Percentiles rank a stretch among this genome's conserved stretches.
Conservation (phyloP, 208 protist species). For the Leishmania turanica region DNA sequence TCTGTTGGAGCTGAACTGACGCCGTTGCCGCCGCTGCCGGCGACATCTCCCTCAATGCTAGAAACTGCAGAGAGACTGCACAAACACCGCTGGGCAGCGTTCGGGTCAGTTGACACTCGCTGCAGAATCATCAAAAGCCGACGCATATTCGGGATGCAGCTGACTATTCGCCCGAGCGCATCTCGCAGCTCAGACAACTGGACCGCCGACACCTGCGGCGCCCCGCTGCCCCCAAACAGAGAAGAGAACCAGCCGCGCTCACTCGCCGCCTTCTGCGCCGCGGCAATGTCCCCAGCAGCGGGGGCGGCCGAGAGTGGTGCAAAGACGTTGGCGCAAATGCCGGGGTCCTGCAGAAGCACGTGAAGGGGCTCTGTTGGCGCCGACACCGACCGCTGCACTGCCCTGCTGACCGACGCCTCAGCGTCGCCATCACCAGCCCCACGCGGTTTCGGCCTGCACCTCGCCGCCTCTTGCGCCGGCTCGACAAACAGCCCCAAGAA, state of each 20-base stretch:
- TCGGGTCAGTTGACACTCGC: constrained; percentile 11
- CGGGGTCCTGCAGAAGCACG: constrained; percentile 39
- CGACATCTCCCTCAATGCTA: constrained; percentile 13
- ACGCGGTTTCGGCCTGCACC: background rate
- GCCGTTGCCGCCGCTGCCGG: background rate
- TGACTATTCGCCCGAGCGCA: constrained; percentile 38
- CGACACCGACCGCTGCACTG: background rate
- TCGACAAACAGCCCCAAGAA: constrained; percentile 42
- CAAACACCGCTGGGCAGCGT: constrained; percentile 15
- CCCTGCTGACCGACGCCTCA: background rate
- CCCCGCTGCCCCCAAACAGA: constrained; percentile 35
- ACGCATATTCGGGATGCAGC: constrained; percentile 42
- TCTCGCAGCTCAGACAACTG: constrained; percentile 29
- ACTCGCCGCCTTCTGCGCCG: constrained; percentile 8
- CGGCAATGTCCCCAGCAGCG: background rate
- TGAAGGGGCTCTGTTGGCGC: background rate
- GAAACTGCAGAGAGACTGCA: constrained; percentile 23
- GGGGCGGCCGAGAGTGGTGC: constrained; percentile 10
- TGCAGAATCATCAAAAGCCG: constrained; percentile 47
- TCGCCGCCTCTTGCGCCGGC: background rate
- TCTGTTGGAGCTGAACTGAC: background rate
- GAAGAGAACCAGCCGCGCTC: constrained; percentile 56
- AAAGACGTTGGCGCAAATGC: constrained; percentile 31
- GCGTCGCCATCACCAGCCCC: background rate
- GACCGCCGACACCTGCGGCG: constrained; percentile 28